Percentiles rank a stretch among this genome's conserved stretches.
These are phyloP conservation scores for Candida andamanensis DNA, from an alignment of 805 yeast genomes.

Conservation along the genomic window DNA sequence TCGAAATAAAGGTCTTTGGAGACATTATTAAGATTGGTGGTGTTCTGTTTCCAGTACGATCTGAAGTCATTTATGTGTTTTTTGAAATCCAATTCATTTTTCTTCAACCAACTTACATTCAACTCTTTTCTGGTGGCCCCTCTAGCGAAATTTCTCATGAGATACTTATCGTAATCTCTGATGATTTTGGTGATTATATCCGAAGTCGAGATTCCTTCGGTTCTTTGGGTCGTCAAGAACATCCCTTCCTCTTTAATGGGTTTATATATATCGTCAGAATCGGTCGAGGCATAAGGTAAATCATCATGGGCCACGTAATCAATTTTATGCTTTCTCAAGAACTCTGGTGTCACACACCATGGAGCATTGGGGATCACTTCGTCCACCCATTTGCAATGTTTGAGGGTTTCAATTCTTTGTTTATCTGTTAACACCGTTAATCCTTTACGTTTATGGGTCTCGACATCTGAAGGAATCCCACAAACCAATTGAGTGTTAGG, in stretches of 20 bases:
- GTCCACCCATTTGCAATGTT: conserved; percentile 96
- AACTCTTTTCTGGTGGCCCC: conserved; percentile 96
- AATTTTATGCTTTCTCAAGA: conserved; percentile 70
- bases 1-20: conserved; percentile 83
- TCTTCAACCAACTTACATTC: conserved; percentile 95
- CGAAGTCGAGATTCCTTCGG: conserved; percentile 93
- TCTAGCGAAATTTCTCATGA: conserved; percentile 95
- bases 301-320: conserved; percentile 99
- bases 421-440: conserved; percentile 83
- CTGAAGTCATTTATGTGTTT: conserved; percentile 87
- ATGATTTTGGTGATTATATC: conserved; percentile 94
- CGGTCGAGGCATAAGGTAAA: conserved; percentile 87
- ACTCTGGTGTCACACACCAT: conserved; percentile 87
- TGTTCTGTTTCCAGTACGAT: conserved; percentile 76
- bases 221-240: conserved; percentile 92
- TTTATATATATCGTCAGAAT: conserved; percentile 83
- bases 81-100: conserved; percentile 90
- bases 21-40: conserved; percentile 59
- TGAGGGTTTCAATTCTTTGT: conserved; percentile 86
- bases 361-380: conserved; percentile 94
- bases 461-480: conserved; percentile 86
- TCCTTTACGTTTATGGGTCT: conserved; percentile 90
- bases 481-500: conserved; percentile 81
- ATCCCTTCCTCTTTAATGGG: conserved; percentile 88
- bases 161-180: conserved; percentile 91